These are phyloP conservation scores for Fusarium chlamydosporum DNA, from an alignment of 2,329 filamentous ascomycete species.

Conservation along the genomic window DNA sequence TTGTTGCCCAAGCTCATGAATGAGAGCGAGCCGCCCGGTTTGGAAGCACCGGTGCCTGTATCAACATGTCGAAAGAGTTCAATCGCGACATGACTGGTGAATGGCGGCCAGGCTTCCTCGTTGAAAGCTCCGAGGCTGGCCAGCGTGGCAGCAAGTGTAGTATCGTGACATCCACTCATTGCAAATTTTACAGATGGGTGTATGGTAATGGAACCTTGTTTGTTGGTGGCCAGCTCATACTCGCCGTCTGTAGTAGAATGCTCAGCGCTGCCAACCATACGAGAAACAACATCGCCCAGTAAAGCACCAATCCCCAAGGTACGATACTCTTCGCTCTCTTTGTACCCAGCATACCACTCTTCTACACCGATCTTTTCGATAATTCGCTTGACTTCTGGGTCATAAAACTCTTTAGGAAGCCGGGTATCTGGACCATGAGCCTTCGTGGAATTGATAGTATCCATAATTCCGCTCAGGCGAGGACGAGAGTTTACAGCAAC, in stretches of 20 bases:
- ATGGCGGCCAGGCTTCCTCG: conserved; percentile 85
- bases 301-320: conserved; percentile 87
- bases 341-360: conserved; percentile 93
- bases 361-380: conserved; percentile 84
- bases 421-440: conserved; percentile 82
- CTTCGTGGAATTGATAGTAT: conserved; percentile 89
- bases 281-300: conserved; percentile 83
- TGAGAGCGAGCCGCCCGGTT: conserved; percentile 46
- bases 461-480: conserved; percentile 90
- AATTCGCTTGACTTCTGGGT: conserved; percentile 76
- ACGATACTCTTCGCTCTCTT: conserved; percentile 89
- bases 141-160: conserved; percentile 85
- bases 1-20: conserved; percentile 47
- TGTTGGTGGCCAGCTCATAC: conserved; percentile 61
- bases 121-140: conserved; percentile 84
- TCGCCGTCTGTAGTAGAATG: conserved; percentile 67
- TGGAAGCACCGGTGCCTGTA: conserved; percentile 38
- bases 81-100: conserved; percentile 90
- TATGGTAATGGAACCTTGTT: conserved; percentile 52
- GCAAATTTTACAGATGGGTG: conserved; percentile 75
- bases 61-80: conserved; percentile 81
- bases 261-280: conserved; percentile 78
- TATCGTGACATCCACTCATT: conserved; percentile 91
- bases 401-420: conserved; percentile 90
- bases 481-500: conserved; percentile 89